These are phyloP conservation scores for Chalaropsis thielavioides DNA, from an alignment of 2,329 filamentous ascomycete genomes.

Conservation along the genomic window DNA sequence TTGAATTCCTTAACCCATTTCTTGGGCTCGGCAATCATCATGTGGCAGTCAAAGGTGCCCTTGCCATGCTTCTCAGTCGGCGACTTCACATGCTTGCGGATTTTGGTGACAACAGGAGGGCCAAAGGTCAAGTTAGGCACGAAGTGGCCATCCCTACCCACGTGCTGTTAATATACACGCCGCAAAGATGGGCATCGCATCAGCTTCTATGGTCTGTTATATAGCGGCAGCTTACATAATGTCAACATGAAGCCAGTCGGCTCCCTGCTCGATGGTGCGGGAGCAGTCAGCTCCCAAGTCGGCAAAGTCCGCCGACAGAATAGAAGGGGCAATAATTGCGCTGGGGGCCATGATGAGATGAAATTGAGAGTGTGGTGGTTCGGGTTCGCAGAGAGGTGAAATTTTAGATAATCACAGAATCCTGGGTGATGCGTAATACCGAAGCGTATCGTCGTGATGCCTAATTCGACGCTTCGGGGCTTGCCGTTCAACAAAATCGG, in stretches of 20 bases:
- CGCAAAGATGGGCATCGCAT: neutral
- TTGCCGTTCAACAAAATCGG: neutral
- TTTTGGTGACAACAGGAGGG: slow-evolving; percentile 86
- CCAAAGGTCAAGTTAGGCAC: slow-evolving; percentile 98
- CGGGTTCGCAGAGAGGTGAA: neutral
- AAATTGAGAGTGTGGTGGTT: neutral
- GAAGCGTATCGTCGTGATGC: neutral
- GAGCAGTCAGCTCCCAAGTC: slow-evolving; percentile 74
- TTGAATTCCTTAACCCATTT: slow-evolving; percentile 96
- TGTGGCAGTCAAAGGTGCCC: slow-evolving; percentile 97
- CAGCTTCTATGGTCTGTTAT: neutral
- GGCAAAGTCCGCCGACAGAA: slow-evolving; percentile 91
- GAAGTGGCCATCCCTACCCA: slow-evolving; percentile 82
- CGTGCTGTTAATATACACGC: slow-evolving; percentile 4
- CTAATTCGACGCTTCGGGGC: neutral
- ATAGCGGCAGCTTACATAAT: slow-evolving; percentile 47
- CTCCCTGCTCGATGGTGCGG: slow-evolving; percentile 69
- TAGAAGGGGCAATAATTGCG: slow-evolving; percentile 95
- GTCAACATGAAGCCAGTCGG: slow-evolving; percentile 90
- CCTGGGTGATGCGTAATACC: neutral
- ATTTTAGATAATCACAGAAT: neutral
- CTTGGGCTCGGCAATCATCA: slow-evolving; percentile 99
- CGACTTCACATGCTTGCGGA: slow-evolving; percentile 68
- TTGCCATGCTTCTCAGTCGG: slow-evolving; percentile 56
- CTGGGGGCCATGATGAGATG: slow-evolving; percentile 59